Base-by-base conservation (phyloP, 2,329 filamentous ascomycete genomes). In the Cercospora berteroae region DNA sequence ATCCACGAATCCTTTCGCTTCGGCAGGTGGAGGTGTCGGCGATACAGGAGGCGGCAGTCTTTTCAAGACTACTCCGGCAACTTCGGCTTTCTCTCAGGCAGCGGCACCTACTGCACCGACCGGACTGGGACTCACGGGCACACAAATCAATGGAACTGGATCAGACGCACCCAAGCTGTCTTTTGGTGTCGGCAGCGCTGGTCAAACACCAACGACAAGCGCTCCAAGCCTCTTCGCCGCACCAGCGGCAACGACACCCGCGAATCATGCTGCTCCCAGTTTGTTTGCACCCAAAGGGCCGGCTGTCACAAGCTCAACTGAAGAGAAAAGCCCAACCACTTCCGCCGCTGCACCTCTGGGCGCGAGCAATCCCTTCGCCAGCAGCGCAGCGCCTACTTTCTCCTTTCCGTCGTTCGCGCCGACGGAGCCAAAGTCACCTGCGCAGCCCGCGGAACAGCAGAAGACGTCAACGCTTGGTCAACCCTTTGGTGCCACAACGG, bases 1-100 rank as follows among this genome's bases (percentile, higher is more conserved):
- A 33, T 5, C 56, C 5, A 58, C 60, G 23, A 58, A 59, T 58
- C 66, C 60, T 13, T 68, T 68, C 50, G 63, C 60, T 8, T 31
- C 63, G 5, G 64, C 64, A 57, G 39, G 60, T 36, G 61, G 27
- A 36, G 16, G n/a, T 12, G 8, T n/a, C 16, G 29, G 55, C n/a
- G 18, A 58, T 9, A 20, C 29, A 25, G 25, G 27, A 10, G 44
- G 42, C 44, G 57, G 52, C 61, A 57, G 25, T 29, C 50, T 42
- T 29, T 64, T 64, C 33, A 42, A 57, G 12, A 6, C 33, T 9
- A 42, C 52, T 25, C 31, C 61, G 25, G 9, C 31, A 18, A 25
- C 16, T n/a, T 44, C 52, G 5, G 0, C 39, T 5, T 44, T 42
- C 23, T 29, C 50, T n/a, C 50, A 56, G 7, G 16, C 29, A 52